Base-by-base conservation (phyloP, 768 basidiomycete genomes). In the Cyathus striatus region DNA sequence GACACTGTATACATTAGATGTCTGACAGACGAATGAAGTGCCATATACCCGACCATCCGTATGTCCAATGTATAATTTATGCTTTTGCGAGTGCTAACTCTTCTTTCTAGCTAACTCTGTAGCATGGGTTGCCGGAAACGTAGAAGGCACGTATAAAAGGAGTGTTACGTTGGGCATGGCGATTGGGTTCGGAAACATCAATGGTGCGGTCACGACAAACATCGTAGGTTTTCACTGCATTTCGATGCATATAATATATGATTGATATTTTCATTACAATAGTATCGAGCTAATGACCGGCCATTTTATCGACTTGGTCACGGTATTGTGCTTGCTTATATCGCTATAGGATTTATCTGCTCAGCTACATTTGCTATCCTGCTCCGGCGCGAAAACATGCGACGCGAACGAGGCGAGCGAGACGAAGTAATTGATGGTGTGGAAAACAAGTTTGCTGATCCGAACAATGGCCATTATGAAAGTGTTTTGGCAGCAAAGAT, bases 141-240 rank as follows among this genome's bases (percentile, higher is more conserved):
- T 80, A 30, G 86, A 88, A 55, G 84, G 86, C 0, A 70, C 81
- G 3, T 87, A 85, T 56, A 87, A 87, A 58, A 78, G 86, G 6
- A 76, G 78, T 38, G 78, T 82, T 9, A 79, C 79, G 2, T 67
- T 88, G 3, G 84, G 76, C 2, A 78, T 86, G 73, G 79, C 81
- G 3, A 83, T 86, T 46, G 82, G 83, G 34, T 66, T 66, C 58
- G 83, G 81, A 6, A 86, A 84, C 54, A 63, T 85, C 24, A 83
- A 86, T 49, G 85, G 83, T 9, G 83, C 81, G 12, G 74, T 86
- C 9, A 70, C 77, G 6, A 73, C 79, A 17, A 85, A 83, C 51
- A 72, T 85, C 44, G 83, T 80, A 61, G 45, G 79, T 65, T 4
- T 27, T 30, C 27, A 27, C 30, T 42, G 38, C 37, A 23, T 4